phyloP scores from a whole-genome alignment of 345 rosid genomes.

The Dipteronia sinensis region DNA sequence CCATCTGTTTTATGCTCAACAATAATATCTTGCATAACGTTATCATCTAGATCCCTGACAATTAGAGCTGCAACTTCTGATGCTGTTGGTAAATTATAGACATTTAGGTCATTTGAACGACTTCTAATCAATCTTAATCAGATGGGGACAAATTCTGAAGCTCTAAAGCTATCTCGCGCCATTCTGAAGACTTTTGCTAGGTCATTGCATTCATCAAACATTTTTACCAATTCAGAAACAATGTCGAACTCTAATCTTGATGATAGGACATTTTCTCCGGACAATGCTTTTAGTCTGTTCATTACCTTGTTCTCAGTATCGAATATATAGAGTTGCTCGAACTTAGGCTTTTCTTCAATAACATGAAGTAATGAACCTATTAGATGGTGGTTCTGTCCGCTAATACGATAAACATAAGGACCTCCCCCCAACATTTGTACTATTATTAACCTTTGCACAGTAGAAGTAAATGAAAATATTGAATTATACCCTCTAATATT shows the following conservation, averaged over 20 bases:
- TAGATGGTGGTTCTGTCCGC: conserved; percentile 1
- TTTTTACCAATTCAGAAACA: neutral
- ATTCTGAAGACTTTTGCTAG: neutral
- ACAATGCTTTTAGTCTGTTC: neutral
- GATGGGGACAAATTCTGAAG: neutral
- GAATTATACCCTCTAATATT: too few species aligned
- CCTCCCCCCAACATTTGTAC: neutral
- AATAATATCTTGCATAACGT: too few species aligned
- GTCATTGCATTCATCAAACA: neutral
- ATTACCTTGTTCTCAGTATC: neutral
- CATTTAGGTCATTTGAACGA: too few species aligned
- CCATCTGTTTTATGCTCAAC: too few species aligned
- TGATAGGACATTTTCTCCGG: neutral
- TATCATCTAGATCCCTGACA: too few species aligned
- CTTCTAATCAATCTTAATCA: neutral
- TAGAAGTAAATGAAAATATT: too few species aligned
- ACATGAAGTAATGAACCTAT: neutral
- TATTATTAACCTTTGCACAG: neutral
- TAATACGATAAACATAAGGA: too few species aligned
- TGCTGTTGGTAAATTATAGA: too few species aligned
- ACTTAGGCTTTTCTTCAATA: neutral
- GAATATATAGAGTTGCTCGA: conserved; percentile 1
- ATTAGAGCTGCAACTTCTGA: too few species aligned
- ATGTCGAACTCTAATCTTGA: neutral
- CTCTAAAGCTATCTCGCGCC: neutral